phyloP scores from a whole-genome alignment of 805 yeast species.

The Nakazawaea ishiwadae region DNA sequence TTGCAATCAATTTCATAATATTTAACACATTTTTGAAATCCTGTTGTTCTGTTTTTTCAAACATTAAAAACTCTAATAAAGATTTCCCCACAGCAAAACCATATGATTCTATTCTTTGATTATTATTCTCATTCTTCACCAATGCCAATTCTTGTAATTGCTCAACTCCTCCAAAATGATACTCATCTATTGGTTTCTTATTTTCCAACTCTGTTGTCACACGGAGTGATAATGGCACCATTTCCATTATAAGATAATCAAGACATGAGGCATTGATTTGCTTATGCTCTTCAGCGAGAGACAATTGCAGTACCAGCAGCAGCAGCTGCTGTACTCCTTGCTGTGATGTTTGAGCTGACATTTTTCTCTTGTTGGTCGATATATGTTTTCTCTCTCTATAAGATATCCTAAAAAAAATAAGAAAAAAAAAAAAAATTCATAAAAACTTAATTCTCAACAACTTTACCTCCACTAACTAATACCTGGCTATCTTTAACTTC shows the following conservation, averaged over 20 bases:
- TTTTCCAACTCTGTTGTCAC: conserved; percentile 44
- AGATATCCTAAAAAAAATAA: neutral
- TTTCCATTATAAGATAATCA: conserved; percentile 67
- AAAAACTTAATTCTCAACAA: conserved; percentile 1
- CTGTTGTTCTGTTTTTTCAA: conserved; percentile 21
- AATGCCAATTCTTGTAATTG: conserved; percentile 29
- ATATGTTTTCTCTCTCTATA: neutral
- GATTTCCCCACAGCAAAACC: conserved; percentile 51
- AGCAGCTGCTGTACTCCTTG: neutral
- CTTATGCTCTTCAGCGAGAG: conserved; percentile 10
- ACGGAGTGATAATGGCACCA: conserved; percentile 67
- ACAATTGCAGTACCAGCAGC: neutral
- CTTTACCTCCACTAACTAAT: conserved; percentile 39
- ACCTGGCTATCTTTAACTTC: conserved; percentile 44
- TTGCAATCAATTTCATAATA: conserved; percentile 86
- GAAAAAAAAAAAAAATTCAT: neutral
- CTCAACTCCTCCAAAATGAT: conserved; percentile 36
- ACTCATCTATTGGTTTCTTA: conserved; percentile 14
- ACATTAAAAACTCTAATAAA: conserved; percentile 23
- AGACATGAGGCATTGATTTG: conserved; percentile 52
- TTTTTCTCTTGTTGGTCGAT: neutral
- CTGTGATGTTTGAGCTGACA: neutral
- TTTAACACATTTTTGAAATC: conserved; percentile 63
- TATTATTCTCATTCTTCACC: conserved; percentile 43
- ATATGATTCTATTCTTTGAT: conserved; percentile 57